Evolutionary conservation across 1,139 yeast genomes (phyloP).

Genomic region (Suhomyces terraborum): DNA sequence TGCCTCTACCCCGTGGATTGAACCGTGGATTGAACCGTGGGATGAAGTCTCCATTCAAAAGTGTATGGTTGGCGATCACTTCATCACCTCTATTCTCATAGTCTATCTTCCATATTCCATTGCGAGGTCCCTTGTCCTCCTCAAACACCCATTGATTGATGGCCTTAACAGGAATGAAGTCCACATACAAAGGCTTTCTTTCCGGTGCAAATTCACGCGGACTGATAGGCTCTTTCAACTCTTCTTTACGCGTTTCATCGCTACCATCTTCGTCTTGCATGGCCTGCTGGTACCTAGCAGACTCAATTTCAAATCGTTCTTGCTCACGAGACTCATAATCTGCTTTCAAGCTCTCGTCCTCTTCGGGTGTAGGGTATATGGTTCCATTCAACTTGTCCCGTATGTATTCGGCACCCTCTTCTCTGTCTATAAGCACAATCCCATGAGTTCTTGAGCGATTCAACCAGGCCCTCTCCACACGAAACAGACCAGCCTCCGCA

Average conservation of each 20-base stretch:
- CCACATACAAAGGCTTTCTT: conserved; percentile 38
- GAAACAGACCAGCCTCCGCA: conserved; percentile 25
- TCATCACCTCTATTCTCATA: conserved; percentile 37
- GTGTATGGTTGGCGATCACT: conserved; percentile 41
- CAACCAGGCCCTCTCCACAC: conserved; percentile 49
- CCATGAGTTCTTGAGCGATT: conserved; percentile 45
- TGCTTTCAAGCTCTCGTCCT: conserved; percentile 24
- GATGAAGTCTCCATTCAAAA: conserved; percentile 38
- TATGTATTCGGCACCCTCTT: conserved; percentile 41
- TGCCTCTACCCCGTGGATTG: conserved; percentile 17
- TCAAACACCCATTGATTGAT: conserved; percentile 50
- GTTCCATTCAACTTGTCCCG: conserved; percentile 37
- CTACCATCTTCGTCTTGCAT: conserved; percentile 9
- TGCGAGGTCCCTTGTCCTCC: conserved; percentile 45
- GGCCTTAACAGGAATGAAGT: conserved; percentile 49
- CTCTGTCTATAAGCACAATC: conserved; percentile 40
- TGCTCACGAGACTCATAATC: conserved; percentile 28
- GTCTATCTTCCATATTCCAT: conserved; percentile 47
- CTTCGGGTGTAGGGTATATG: conserved; percentile 33
- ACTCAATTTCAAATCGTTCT: conserved; percentile 26
- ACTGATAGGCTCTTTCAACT: conserved; percentile 14
- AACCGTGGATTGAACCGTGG: conserved; percentile 25
- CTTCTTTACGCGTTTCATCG: conserved; percentile 14
- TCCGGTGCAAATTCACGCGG: conserved; percentile 25
- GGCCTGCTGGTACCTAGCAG: conserved; percentile 21